These are phyloP conservation scores for Lentinula aciculospora DNA, from an alignment of 768 basidiomycete genomes.

Conservation along the genomic window DNA sequence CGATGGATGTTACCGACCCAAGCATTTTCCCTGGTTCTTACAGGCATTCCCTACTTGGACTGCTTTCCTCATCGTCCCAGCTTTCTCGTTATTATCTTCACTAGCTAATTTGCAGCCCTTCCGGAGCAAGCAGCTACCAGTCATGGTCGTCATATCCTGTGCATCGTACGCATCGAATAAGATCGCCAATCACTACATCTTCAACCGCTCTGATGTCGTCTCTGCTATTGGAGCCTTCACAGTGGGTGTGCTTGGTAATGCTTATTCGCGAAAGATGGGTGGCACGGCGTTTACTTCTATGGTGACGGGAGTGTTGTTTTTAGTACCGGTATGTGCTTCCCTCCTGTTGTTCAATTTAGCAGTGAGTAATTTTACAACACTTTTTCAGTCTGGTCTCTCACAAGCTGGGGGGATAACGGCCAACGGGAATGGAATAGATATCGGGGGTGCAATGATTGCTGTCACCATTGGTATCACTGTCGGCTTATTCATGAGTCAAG, in stretches of 20 bases:
- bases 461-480: conserved; percentile 90
- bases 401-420: conserved; percentile 83
- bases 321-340: conserved; percentile 66
- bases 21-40: conserved; percentile 67
- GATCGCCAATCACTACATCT: conserved; percentile 79
- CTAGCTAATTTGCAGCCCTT: conserved; percentile 77
- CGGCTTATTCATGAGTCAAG: conserved; percentile 84
- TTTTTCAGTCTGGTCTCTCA: conserved; percentile 68
- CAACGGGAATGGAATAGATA: conserved; percentile 76
- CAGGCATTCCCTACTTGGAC: conserved; percentile 80
- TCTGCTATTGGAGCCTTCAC: conserved; percentile 84
- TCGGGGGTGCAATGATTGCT: conserved; percentile 84
- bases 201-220: conserved; percentile 78
- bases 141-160: conserved; percentile 86
- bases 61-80: conserved; percentile 68
- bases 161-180: conserved; percentile 75
- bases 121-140: conserved; percentile 61
- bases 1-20: conserved; percentile 68
- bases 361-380: background rate
- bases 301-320: conserved; percentile 84
- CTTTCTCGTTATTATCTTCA: conserved; percentile 67
- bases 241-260: conserved; percentile 71
- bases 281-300: conserved; percentile 89
- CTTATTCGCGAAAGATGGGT: conserved; percentile 76
- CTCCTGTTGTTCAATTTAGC: background rate